phyloP scores from a whole-genome alignment of 2,329 filamentous ascomycete species.

The Hymenoscyphus fructigenus region DNA sequence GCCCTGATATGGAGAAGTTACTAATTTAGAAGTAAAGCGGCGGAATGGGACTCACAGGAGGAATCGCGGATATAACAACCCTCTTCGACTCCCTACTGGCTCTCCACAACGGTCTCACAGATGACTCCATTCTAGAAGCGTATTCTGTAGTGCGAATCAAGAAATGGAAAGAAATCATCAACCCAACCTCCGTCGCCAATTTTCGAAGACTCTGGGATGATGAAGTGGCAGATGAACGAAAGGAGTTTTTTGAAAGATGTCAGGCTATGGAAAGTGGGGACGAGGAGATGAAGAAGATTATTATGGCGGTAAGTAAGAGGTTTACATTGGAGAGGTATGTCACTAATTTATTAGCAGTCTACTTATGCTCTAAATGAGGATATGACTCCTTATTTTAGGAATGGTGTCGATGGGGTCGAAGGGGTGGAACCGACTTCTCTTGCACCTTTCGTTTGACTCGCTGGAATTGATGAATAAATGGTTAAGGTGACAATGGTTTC shows the following conservation, averaged over 20 bases:
- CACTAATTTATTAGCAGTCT: slow-evolving; percentile 2
- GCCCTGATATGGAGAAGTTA: neutral
- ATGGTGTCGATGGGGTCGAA: neutral
- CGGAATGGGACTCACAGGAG: slow-evolving; percentile 61
- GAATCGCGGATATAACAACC: slow-evolving; percentile 61
- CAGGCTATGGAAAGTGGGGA: slow-evolving; percentile 32
- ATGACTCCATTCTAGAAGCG: slow-evolving; percentile 41
- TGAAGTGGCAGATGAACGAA: slow-evolving; percentile 37
- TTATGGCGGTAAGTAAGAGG: slow-evolving; percentile 1
- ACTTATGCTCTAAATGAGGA: slow-evolving; percentile 10
- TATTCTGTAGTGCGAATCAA: slow-evolving; percentile 41
- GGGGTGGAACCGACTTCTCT: neutral
- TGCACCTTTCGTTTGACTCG: neutral
- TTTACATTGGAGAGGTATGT: too few species aligned
- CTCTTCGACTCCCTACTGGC: slow-evolving; percentile 57
- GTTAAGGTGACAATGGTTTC: too few species aligned
- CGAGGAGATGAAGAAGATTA: slow-evolving; percentile 1
- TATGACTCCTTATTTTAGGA: slow-evolving; percentile 11
- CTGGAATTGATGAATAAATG: neutral
- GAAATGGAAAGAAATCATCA: slow-evolving; percentile 41
- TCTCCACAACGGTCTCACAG: slow-evolving; percentile 38
- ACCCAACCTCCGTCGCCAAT: slow-evolving; percentile 44
- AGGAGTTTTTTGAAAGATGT: slow-evolving; percentile 40
- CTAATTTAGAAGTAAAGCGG: neutral
- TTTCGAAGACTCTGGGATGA: slow-evolving; percentile 38